Percentiles rank a stretch among this genome's conserved stretches.
phyloP scores from a whole-genome alignment of 805 yeast genomes.

The Yamadazyma phyllophila region DNA sequence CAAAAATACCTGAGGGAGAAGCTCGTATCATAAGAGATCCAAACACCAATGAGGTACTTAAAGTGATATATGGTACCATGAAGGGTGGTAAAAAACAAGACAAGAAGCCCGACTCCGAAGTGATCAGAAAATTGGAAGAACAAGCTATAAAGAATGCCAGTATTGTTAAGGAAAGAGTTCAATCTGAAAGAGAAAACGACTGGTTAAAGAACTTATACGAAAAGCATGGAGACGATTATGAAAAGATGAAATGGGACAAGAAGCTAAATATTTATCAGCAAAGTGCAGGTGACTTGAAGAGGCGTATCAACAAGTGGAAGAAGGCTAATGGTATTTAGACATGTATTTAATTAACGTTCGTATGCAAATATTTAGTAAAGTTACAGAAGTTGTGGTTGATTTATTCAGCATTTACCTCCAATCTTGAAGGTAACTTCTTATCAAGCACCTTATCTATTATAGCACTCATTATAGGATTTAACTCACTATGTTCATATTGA shows the following conservation, averaged over 20 bases:
- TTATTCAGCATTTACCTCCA: too few relatives aligned
- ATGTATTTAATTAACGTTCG: not conserved
- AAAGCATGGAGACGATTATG: slow-evolving; percentile 85
- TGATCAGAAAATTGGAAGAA: slow-evolving; percentile 67
- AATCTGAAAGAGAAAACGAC: slow-evolving; percentile 68
- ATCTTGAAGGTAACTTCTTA: slow-evolving; percentile 23
- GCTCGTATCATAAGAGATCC: slow-evolving; percentile 74
- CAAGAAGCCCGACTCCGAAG: slow-evolving; percentile 45
- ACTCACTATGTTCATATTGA: slow-evolving; percentile 32
- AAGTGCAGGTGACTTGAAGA: slow-evolving; percentile 77
- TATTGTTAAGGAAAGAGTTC: slow-evolving; percentile 50
- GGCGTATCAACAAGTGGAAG: slow-evolving; percentile 71
- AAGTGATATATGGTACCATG: slow-evolving; percentile 71
- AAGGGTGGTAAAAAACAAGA: slow-evolving; percentile 33
- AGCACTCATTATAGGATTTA: slow-evolving; percentile 36
- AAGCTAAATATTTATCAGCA: slow-evolving; percentile 81
- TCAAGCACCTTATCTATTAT: slow-evolving; percentile 35
- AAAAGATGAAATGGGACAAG: slow-evolving; percentile 89
- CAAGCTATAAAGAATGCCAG: slow-evolving; percentile 44
- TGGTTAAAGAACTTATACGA: slow-evolving; percentile 66
- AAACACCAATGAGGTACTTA: slow-evolving; percentile 58
- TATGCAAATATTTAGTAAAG: not conserved
- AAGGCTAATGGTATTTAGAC: slow-evolving; percentile 29
- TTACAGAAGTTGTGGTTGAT: not conserved
- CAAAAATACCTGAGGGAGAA: slow-evolving; percentile 70